phyloP scores from a whole-genome alignment of 257 asterid genomes.

The Nicotiana tabacum region DNA sequence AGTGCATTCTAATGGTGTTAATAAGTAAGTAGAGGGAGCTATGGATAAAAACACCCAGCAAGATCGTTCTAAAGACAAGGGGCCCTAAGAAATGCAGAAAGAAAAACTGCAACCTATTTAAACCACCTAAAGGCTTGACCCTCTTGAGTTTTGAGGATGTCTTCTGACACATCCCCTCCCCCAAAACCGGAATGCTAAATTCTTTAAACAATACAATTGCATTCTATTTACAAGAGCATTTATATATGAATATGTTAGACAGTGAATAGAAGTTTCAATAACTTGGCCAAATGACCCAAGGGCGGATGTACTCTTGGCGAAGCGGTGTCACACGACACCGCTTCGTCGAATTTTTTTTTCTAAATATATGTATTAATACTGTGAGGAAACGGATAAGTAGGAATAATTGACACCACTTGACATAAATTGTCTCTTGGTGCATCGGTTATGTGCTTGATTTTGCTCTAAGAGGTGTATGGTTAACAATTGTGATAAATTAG shows the following conservation, averaged over 20 bases:
- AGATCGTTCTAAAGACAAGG: neutral
- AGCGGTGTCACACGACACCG: too few species aligned
- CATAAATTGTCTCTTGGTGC: too few species aligned
- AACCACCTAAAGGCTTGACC: neutral
- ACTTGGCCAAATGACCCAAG: neutral
- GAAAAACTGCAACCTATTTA: neutral
- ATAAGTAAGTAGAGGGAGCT: neutral
- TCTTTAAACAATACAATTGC: neutral
- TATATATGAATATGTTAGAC: neutral
- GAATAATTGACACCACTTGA: too few species aligned
- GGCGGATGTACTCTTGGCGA: too few species aligned
- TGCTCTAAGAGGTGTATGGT: too few species aligned
- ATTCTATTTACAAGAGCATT: neutral
- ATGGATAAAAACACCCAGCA: neutral
- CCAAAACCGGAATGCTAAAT: neutral
- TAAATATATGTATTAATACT: too few species aligned
- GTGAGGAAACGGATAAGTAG: too few species aligned
- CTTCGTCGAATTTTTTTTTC: too few species aligned
- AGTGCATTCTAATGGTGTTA: neutral
- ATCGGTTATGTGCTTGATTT: too few species aligned
- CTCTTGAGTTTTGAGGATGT: constrained; percentile 1
- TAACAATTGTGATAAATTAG: too few species aligned
- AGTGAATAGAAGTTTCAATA: neutral
- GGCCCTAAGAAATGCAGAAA: neutral
- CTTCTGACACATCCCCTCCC: neutral